Evolutionary conservation across 495 filamentous ascomycete species (phyloP), one percentile per base, ranked within the genome.

Genomic region (Talaromyces proteolyticus): DNA sequence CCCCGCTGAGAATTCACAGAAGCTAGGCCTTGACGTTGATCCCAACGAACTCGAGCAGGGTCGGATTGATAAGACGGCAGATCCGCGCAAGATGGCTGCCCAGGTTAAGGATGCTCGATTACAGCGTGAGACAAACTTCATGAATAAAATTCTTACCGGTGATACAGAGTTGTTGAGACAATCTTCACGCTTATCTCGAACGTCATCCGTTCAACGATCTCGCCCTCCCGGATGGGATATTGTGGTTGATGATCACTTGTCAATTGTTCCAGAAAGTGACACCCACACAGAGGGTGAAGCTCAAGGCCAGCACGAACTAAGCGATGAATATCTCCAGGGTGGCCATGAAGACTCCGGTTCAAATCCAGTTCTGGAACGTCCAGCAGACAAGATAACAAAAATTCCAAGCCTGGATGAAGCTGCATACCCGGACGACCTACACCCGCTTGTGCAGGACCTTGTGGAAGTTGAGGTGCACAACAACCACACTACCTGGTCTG

Each of bases 401-500:
- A 29, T 63, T 22, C 51, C 57, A 2, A 53, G 42, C 0, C 49
- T 69, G 6, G 60, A 66, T 17, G 55, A 68, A 18, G 29, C 53
- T 2, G 50, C 54, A 0, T 60, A 52, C 25, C 69, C 69, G 6
- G 69, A 70, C 4, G 69, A 73, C 48, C 53, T 73, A n/a, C 66
- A 70, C 19, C 66, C 69, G 0, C 53, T 73, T 38, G 47, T 73
- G 4, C 58, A 73, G 34, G 64, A 68, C 6, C 53, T 70, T 17
- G 64, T 68, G 10, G 69, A 74, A 34, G 64, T 66, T n/a, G 65
- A 73, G 50, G 61, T 72, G 14, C 63, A 77, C 55, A 73, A 80
- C 54, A 67, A 68, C 38, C 72, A 72, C 48, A 79, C 74, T 4
- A 72, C 70, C 49, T 80, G 76, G 76, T 74, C 72, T 19, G 70